phyloP scores from a whole-genome alignment of 345 rosid genomes.

The Nasturtium officinale region DNA sequence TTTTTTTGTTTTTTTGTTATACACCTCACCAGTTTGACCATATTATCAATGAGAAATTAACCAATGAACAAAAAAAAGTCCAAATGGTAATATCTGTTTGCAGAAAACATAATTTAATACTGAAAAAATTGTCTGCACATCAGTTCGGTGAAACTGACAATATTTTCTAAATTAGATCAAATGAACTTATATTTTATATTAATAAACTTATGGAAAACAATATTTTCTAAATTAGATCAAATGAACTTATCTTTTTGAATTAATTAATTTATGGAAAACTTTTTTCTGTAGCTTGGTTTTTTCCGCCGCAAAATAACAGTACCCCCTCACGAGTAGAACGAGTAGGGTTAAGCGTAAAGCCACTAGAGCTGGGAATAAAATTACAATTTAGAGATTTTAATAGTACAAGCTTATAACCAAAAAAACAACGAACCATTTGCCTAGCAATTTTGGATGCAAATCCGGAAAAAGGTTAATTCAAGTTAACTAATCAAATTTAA shows the following conservation, averaged over 20 bases:
- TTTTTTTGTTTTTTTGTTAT: conserved; percentile 19
- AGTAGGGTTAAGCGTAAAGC: not conserved
- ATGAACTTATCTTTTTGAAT: not conserved
- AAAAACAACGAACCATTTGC: no score
- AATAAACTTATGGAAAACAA: not conserved
- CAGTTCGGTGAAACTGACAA: conserved; percentile 13
- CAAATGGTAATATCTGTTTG: not conserved
- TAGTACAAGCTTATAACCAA: not conserved
- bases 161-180: not conserved
- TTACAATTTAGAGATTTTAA: not conserved
- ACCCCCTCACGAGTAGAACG: not conserved
- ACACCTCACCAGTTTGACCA: conserved; percentile 8
- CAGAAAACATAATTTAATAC: conserved; percentile 3
- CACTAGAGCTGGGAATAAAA: not conserved
- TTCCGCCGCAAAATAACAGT: conserved; percentile 10
- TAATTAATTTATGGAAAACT: not conserved
- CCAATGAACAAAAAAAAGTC: conserved; percentile 11
- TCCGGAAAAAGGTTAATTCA: not conserved
- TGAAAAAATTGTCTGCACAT: not conserved
- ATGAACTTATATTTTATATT: not conserved
- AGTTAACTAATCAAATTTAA: not conserved
- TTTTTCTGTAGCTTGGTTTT: not conserved
- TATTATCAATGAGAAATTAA: conserved; percentile 16
- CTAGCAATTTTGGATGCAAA: not conserved
- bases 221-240: not conserved